Percentiles rank a stretch among this genome's conserved stretches.
Evolutionary conservation across 331 rosid genomes (phyloP).

Genomic region (Acacia pycnantha): DNA sequence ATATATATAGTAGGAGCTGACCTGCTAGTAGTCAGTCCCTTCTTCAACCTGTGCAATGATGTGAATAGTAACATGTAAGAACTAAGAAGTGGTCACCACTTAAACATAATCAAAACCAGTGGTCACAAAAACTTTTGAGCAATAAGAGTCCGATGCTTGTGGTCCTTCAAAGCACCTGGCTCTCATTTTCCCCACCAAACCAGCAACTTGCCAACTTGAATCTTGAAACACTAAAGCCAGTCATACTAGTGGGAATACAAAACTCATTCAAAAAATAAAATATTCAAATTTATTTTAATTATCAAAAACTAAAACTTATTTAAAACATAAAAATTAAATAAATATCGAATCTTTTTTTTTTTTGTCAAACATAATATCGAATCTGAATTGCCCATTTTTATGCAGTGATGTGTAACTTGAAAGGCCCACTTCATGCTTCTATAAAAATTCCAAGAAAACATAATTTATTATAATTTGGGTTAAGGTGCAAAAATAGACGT

Average conservation of each 20-base stretch:
- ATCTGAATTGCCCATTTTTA: no score
- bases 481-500: no score
- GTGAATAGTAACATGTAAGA: conserved; percentile 26
- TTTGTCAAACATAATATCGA: no score
- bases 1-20: neutral
- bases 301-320: no score
- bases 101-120: neutral
- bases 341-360: no score
- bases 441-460: no score
- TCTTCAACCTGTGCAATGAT: conserved; percentile 33
- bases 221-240: neutral
- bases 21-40: conserved; percentile 4
- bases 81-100: conserved; percentile 38
- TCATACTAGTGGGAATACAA: neutral
- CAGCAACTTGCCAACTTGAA: neutral
- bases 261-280: neutral
- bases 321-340: no score
- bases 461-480: neutral
- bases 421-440: no score
- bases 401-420: no score
- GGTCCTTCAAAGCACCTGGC: neutral
- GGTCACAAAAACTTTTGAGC: neutral
- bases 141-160: neutral
- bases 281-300: neutral
- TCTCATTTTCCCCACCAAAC: neutral